Percentiles rank a stretch among this genome's conserved stretches.
Evolutionary conservation across 78 protist genomes (phyloP).

Genomic region (Protostelium mycophagum): DNA sequence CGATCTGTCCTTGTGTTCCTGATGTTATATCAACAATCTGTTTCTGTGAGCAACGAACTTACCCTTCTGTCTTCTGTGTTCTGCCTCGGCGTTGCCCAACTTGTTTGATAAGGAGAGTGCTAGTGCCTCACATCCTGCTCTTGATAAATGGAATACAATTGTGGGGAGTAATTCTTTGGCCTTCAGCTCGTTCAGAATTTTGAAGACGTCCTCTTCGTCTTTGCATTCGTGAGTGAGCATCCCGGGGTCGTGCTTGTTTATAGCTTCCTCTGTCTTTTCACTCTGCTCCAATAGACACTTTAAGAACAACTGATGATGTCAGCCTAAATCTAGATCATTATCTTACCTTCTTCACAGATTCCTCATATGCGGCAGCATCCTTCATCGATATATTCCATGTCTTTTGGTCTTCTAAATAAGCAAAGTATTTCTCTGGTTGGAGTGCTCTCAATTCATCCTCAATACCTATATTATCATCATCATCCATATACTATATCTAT

Average conservation of each 20-base stretch:
- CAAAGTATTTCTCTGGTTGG: not conserved
- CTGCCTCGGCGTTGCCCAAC: not conserved
- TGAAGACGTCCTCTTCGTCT: not conserved
- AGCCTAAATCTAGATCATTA: not conserved
- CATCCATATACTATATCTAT: no score
- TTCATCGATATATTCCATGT: not conserved
- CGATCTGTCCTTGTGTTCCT: slow-evolving; percentile 1
- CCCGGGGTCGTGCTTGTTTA: not conserved
- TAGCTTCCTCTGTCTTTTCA: not conserved
- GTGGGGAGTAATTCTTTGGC: slow-evolving; percentile 3
- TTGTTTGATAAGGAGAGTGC: not conserved
- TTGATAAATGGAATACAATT: not conserved
- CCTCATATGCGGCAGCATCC: not conserved
- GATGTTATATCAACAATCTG: not conserved
- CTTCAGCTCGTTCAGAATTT: not conserved
- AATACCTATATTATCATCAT: not conserved
- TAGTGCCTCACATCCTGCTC: not conserved
- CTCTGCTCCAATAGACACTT: not conserved
- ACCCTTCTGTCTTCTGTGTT: not conserved
- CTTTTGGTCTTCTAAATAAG: not conserved
- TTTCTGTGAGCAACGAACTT: not conserved
- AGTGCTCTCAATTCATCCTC: not conserved
- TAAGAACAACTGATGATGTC: not conserved
- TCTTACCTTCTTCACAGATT: not conserved
- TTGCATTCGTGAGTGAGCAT: not conserved